A percentile compares a stretch with the other conserved stretches of the same genome.
These are phyloP conservation scores for Coniella lustricola DNA, from an alignment of 2,329 filamentous ascomycete genomes.

Conservation along the genomic window DNA sequence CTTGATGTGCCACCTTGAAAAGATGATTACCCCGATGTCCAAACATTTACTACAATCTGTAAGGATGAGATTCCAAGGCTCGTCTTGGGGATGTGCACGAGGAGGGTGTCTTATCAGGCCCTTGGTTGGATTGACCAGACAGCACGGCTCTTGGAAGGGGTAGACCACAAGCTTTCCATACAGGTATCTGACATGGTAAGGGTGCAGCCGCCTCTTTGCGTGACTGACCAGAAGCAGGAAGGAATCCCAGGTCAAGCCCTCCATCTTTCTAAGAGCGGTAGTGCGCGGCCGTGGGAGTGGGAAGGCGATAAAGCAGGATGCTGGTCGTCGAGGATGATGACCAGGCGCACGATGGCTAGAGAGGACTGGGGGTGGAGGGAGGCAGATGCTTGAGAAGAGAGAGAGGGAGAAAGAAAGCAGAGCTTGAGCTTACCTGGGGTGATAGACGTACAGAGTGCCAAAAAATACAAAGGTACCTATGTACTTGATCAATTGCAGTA, in stretches of 20 bases:
- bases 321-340: not conserved
- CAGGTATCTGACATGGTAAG: not conserved
- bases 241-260: not conserved
- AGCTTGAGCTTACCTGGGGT: no score
- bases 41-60: no score
- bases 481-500: no score
- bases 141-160: not conserved
- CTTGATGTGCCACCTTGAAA: no score
- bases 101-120: no score
- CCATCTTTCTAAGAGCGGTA: not conserved
- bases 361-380: not conserved
- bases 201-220: not conserved
- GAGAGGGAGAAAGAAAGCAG: not conserved
- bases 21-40: no score
- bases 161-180: not conserved
- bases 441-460: no score
- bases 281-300: no score
- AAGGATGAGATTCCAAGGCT: no score
- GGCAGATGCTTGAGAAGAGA: not conserved
- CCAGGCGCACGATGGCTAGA: not conserved
- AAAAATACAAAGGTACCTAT: no score
- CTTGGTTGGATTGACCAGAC: not conserved
- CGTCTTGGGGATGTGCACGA: no score
- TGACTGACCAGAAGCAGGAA: not conserved
- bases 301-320: no score